Percentiles rank a stretch among this genome's conserved stretches.
phyloP scores from a whole-genome alignment of 192 early-diverging fungal genomes.

The Rhizoclosmatium globosum region DNA sequence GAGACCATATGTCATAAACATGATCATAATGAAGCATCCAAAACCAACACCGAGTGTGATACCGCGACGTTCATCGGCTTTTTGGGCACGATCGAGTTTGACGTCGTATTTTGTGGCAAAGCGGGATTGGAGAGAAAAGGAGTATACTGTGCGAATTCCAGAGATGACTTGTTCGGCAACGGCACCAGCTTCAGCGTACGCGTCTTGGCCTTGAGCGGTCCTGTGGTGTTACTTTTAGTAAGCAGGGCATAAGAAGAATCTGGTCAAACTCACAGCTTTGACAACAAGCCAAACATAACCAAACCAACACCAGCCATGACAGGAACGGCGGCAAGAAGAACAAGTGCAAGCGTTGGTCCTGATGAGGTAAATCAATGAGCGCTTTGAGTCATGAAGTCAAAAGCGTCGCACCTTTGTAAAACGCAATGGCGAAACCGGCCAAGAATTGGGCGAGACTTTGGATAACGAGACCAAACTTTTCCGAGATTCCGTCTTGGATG shows the following conservation, averaged over 20 bases:
- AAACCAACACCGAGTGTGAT: constrained; percentile 67
- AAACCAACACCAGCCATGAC: constrained; percentile 64
- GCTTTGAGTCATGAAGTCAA: background rate
- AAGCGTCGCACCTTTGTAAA: constrained; percentile 70
- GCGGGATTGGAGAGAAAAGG: constrained; percentile 83
- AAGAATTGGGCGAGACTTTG: constrained; percentile 51
- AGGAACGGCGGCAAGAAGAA: constrained; percentile 25
- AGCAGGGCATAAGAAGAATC: constrained; percentile 61
- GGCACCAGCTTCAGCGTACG: constrained; percentile 87
- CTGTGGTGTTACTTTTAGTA: constrained; percentile 14
- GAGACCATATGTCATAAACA: constrained; percentile 81
- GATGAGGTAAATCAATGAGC: background rate
- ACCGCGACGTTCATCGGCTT: constrained; percentile 69
- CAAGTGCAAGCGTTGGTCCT: constrained; percentile 31
- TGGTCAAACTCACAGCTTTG: constrained; percentile 63
- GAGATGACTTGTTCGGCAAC: constrained; percentile 87
- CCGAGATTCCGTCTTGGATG: constrained; percentile 65
- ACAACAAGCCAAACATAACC: constrained; percentile 78
- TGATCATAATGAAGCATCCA: constrained; percentile 77
- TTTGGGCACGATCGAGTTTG: constrained; percentile 70
- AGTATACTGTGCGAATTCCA: constrained; percentile 85
- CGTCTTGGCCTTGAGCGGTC: constrained; percentile 41
- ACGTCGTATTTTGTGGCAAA: constrained; percentile 70
- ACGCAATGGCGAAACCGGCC: constrained; percentile 57
- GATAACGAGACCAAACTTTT: constrained; percentile 59